Conservation (phyloP, 495 filamentous ascomycete species). For the Lasiosphaeria hispida region DNA sequence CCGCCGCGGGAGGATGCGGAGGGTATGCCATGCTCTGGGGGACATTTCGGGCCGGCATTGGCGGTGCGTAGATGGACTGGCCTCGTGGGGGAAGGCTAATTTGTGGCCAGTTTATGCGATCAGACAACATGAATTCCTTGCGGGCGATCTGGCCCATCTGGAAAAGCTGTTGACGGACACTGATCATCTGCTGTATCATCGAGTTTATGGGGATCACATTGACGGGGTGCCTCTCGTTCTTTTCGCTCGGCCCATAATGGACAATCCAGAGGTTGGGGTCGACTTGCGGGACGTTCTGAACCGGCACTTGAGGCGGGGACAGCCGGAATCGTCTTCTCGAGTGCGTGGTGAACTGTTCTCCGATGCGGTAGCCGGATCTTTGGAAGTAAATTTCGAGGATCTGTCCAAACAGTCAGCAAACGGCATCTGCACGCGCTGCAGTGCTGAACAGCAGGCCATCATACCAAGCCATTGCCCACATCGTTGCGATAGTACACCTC, state of each 20-base stretch:
- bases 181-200: conserved; percentile 58
- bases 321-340: conserved; percentile 82
- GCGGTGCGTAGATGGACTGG: conserved; percentile 42
- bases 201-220: conserved; percentile 58
- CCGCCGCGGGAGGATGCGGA: conserved; percentile 38
- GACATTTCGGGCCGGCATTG: conserved; percentile 38
- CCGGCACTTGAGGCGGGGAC: conserved; percentile 57
- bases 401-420: conserved; percentile 31
- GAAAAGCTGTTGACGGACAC: conserved; percentile 66
- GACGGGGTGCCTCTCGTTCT: conserved; percentile 64
- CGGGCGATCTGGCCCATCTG: conserved; percentile 75
- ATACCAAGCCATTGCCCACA: conserved; percentile 70
- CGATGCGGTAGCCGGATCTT: conserved; percentile 69
- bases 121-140: conserved; percentile 92
- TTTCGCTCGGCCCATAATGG: conserved; percentile 80
- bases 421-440: neutral
- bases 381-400: conserved; percentile 80
- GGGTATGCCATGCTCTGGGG: conserved; percentile 53
- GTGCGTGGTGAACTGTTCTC: conserved; percentile 69
- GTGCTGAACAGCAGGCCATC: conserved; percentile 25
- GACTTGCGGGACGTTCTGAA: conserved; percentile 57
- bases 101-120: conserved; percentile 83
- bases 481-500: conserved; percentile 71
- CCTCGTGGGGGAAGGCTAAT: conserved; percentile 63
- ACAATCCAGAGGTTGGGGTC: conserved; percentile 89